Conservation (phyloP, 169 alveolate species). For the Plasmodium inui region DNA sequence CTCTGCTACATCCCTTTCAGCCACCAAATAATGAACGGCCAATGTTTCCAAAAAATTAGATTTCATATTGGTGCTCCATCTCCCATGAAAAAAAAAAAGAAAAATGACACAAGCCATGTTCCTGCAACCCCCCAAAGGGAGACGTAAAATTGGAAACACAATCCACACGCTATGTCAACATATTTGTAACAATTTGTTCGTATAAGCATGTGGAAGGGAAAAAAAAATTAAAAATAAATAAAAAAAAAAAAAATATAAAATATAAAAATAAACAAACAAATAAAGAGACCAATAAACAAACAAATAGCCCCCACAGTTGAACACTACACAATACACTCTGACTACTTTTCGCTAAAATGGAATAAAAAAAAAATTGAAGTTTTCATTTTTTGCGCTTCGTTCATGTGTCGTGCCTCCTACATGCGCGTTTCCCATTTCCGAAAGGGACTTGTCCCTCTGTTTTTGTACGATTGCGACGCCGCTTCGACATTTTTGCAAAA, state of each 20-base stretch:
- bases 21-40: neutral
- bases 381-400: neutral
- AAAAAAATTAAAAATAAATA: neutral
- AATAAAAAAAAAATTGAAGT: neutral
- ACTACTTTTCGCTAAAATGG: neutral
- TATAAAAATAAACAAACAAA: neutral
- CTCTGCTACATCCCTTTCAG: neutral
- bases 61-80: neutral
- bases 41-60: neutral
- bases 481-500: neutral
- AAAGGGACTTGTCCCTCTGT: neutral
- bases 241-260: neutral
- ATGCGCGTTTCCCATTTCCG: neutral
- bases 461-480: neutral
- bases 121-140: neutral
- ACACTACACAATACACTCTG: neutral
- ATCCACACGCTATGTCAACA: neutral
- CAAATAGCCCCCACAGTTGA: neutral
- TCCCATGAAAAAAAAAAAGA: neutral
- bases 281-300: neutral
- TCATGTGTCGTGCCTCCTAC: neutral
- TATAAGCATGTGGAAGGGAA: neutral
- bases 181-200: neutral
- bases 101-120: neutral
- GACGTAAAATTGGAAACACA: neutral